These are phyloP conservation scores for Cubamyces sp. DNA, from an alignment of 768 basidiomycete genomes.

Conservation along the genomic window DNA sequence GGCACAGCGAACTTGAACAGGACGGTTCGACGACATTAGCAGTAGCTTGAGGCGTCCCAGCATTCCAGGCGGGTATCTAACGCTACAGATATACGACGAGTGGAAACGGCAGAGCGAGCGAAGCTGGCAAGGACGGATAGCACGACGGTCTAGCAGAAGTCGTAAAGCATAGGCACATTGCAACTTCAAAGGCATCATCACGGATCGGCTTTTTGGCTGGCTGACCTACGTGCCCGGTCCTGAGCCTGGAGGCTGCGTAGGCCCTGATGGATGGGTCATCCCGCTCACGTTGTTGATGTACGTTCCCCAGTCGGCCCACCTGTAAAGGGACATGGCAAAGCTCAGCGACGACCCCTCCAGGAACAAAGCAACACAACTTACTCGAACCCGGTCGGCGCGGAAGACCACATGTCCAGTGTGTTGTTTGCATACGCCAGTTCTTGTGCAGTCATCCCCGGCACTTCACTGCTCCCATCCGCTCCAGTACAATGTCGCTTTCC, in stretches of 20 bases:
- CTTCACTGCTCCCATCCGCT: neutral
- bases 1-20: no score
- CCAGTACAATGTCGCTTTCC: neutral
- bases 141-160: neutral
- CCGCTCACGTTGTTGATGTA: constrained; percentile 32
- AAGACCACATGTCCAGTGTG: constrained; percentile 65
- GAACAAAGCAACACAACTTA: constrained; percentile 39
- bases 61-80: constrained; percentile 6
- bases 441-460: constrained; percentile 11
- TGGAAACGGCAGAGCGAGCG: neutral
- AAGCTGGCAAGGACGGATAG: neutral
- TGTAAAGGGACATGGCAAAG: neutral
- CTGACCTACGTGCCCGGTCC: constrained; percentile 3
- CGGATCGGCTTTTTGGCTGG: neutral
- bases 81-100: constrained; percentile 10
- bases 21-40: neutral
- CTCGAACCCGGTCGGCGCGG: constrained; percentile 63
- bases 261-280: constrained; percentile 18
- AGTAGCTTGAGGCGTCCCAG: neutral
- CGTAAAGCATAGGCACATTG: neutral
- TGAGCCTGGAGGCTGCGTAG: constrained; percentile 4
- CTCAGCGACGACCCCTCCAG: constrained; percentile 2
- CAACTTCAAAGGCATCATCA: no score
- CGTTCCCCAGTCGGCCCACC: constrained; percentile 35
- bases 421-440: constrained; percentile 39